Conservation (phyloP, 2,329 filamentous ascomycete genomes). For the Nemania diffusa region DNA sequence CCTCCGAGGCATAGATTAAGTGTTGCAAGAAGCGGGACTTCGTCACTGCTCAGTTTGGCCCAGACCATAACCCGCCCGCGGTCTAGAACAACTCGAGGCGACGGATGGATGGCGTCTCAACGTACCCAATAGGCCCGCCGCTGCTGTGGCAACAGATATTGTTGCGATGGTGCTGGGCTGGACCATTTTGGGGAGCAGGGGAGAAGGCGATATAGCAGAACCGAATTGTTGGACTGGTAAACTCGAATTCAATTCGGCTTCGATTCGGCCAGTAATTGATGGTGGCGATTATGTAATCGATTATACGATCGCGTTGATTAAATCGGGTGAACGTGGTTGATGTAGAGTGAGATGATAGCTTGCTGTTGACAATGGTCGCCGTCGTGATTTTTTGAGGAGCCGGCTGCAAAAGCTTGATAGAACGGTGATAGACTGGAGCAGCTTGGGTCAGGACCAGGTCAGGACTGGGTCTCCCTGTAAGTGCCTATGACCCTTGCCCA, state of each 20-base stretch:
- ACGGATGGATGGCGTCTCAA: slow-evolving; percentile 30
- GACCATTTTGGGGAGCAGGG: slow-evolving; percentile 51
- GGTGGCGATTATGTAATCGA: neutral
- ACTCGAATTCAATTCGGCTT: slow-evolving; percentile 5
- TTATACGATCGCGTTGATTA: neutral
- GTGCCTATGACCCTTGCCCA: neutral
- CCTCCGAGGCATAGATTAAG: neutral
- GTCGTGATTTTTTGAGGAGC: slow-evolving; percentile 35
- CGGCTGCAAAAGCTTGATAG: slow-evolving; percentile 34
- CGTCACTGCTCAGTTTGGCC: neutral
- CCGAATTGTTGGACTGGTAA: neutral
- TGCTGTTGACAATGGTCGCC: slow-evolving; percentile 8
- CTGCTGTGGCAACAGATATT: slow-evolving; percentile 69
- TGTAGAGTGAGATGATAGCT: slow-evolving; percentile 14
- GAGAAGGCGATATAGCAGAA: neutral
- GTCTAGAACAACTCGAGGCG: neutral
- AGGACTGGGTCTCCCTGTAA: neutral
- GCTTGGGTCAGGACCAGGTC: slow-evolving; percentile 7
- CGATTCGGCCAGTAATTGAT: neutral
- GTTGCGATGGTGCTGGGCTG: slow-evolving; percentile 67
- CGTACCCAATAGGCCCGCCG: slow-evolving; percentile 69
- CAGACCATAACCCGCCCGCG: neutral
- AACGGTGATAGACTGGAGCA: slow-evolving; percentile 24
- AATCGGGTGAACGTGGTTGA: slow-evolving; percentile 1
- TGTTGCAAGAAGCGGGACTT: neutral